Percentiles rank a stretch among this genome's conserved stretches.
Evolutionary conservation across 2,329 filamentous ascomycete species (phyloP).

Genomic region (Xylaria digitata): DNA sequence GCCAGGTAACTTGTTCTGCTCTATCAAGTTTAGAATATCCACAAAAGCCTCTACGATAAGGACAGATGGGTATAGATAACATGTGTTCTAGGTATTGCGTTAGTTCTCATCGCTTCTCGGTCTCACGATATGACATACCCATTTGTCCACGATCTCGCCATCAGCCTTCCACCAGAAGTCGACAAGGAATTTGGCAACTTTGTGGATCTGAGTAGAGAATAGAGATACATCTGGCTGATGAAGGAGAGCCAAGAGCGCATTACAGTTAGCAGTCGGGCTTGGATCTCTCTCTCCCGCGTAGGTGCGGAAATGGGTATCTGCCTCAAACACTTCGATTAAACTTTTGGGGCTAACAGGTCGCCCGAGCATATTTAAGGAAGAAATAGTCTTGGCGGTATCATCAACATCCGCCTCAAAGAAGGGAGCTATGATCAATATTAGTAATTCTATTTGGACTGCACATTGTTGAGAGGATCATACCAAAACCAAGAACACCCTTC

Average conservation of each 20-base stretch:
- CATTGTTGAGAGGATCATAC: slow-evolving; percentile 20
- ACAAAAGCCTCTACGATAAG: slow-evolving; percentile 40
- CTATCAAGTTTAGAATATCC: slow-evolving; percentile 37
- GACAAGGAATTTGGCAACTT: slow-evolving; percentile 44
- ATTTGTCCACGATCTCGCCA: slow-evolving; percentile 45
- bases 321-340: slow-evolving; percentile 48
- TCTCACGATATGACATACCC: slow-evolving; percentile 40
- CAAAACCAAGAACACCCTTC: slow-evolving; percentile 43
- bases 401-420: slow-evolving; percentile 40
- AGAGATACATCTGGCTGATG: slow-evolving; percentile 38
- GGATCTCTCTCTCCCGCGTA: slow-evolving; percentile 49
- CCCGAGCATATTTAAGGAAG: slow-evolving; percentile 37
- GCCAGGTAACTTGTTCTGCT: slow-evolving; percentile 36
- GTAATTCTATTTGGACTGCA: background rate
- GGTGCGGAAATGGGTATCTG: slow-evolving; percentile 48
- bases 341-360: slow-evolving; percentile 35
- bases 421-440: slow-evolving; percentile 34
- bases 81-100: slow-evolving; percentile 35
- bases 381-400: slow-evolving; percentile 40
- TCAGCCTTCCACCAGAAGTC: slow-evolving; percentile 44
- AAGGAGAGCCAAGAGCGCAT: slow-evolving; percentile 50
- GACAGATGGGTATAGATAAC: slow-evolving; percentile 38
- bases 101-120: slow-evolving; percentile 7
- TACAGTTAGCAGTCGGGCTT: slow-evolving; percentile 52
- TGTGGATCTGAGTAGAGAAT: slow-evolving; percentile 46